Conservation (phyloP, 805 yeast species). For the Pichia rugopelliculosa region DNA sequence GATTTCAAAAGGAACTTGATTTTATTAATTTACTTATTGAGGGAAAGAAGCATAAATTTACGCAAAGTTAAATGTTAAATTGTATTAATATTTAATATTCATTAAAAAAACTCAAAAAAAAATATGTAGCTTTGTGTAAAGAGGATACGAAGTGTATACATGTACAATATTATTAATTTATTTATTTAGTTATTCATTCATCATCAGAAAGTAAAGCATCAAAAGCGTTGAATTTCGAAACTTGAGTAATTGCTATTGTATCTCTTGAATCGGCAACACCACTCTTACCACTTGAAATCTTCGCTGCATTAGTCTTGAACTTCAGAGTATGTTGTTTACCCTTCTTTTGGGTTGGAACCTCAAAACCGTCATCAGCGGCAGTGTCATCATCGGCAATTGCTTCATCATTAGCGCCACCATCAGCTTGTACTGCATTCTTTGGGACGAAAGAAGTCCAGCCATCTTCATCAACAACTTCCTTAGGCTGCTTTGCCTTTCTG, state of each 20-base stretch:
- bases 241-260: conserved; percentile 58
- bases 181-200: conserved; percentile 31
- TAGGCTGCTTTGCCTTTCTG: conserved; percentile 42
- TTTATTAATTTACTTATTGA: background rate
- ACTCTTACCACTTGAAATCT: conserved; percentile 66
- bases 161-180: background rate
- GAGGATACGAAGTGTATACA: background rate
- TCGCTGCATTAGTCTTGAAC: conserved; percentile 66
- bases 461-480: conserved; percentile 59
- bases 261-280: conserved; percentile 57
- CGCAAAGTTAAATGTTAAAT: background rate
- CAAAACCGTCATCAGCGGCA: conserved; percentile 32
- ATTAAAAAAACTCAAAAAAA: background rate
- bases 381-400: conserved; percentile 39
- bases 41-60: background rate
- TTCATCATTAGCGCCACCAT: conserved; percentile 26
- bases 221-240: conserved; percentile 68
- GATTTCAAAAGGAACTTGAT: conserved; percentile 9
- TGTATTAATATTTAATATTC: background rate
- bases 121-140: background rate
- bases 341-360: conserved; percentile 29
- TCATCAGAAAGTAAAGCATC: conserved; percentile 63
- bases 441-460: conserved; percentile 71
- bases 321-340: conserved; percentile 43
- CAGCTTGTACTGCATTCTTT: conserved; percentile 13